These are phyloP conservation scores for Fusarium chlamydosporum DNA, from an alignment of 2,329 filamentous ascomycete species.

Conservation along the genomic window DNA sequence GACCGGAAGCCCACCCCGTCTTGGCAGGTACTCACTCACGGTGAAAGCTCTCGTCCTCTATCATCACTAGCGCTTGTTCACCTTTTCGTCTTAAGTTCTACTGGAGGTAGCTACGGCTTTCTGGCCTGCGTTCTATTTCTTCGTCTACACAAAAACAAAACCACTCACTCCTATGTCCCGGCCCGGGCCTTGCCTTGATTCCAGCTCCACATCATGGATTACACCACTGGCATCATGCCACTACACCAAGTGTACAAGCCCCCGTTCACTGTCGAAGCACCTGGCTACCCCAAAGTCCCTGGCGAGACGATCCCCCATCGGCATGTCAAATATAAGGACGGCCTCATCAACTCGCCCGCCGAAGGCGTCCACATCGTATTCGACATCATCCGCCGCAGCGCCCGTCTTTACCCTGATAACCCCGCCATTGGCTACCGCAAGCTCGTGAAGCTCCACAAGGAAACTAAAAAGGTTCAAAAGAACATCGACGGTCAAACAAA, in stretches of 20 bases:
- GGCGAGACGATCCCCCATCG: constrained; percentile 89
- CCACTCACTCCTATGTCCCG: background rate
- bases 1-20: too few relatives aligned
- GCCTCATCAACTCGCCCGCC: constrained; percentile 74
- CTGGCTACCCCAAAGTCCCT: constrained; percentile 75
- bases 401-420: constrained; percentile 72
- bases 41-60: background rate
- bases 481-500: constrained; percentile 82
- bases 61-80: background rate
- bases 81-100: background rate
- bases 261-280: constrained; percentile 81
- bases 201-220: constrained; percentile 50
- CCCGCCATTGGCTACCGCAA: constrained; percentile 78
- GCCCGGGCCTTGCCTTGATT: background rate
- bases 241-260: constrained; percentile 74
- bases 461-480: constrained; percentile 92
- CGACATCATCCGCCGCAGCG: constrained; percentile 80
- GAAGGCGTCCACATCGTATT: constrained; percentile 81
- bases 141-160: background rate
- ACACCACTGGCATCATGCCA: constrained; percentile 63
- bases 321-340: constrained; percentile 78
- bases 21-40: background rate
- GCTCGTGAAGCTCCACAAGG: constrained; percentile 81
- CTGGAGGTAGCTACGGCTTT: background rate
- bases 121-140: background rate